These are phyloP conservation scores for Eimeria sp. DNA, from an alignment of 169 alveolate genomes.

Conservation along the genomic window DNA sequence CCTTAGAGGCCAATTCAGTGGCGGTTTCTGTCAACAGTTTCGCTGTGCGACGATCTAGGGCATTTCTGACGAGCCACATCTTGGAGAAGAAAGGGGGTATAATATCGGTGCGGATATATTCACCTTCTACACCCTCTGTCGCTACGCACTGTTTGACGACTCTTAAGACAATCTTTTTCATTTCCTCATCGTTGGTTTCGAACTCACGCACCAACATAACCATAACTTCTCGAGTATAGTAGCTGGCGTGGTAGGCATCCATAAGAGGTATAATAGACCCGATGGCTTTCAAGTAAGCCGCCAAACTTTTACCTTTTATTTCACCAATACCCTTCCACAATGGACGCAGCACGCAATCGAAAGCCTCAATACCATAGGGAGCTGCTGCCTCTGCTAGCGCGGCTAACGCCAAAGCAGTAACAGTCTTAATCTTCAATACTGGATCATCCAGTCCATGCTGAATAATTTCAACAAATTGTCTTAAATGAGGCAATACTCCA, in stretches of 20 bases:
- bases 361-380: constrained; percentile 99
- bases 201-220: constrained; percentile 98
- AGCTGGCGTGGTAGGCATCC: constrained; percentile 99
- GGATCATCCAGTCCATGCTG: constrained; percentile 98
- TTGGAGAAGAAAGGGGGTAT: constrained; percentile 97
- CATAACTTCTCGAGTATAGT: constrained; percentile 98
- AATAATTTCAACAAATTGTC: constrained; percentile 98
- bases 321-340: constrained; percentile 98
- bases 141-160: constrained; percentile 99
- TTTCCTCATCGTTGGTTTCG: constrained; percentile 99
- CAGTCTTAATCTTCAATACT: constrained; percentile 95
- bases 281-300: constrained; percentile 99
- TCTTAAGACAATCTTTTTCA: constrained; percentile 98
- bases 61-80: constrained; percentile 97
- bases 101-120: constrained; percentile 97
- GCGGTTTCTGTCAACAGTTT: constrained; percentile 98
- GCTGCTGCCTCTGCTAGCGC: constrained; percentile 99
- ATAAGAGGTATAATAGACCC: constrained; percentile 98
- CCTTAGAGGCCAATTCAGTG: constrained; percentile 98
- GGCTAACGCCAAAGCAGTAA: constrained; percentile 99
- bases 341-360: constrained; percentile 98
- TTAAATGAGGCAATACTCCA: constrained; percentile 99
- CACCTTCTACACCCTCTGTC: constrained; percentile 99
- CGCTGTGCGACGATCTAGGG: constrained; percentile 97
- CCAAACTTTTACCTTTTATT: constrained; percentile 98